Base-by-base conservation (phyloP, 371 early-diverging fungal genomes). In the Mycotypha africana region DNA sequence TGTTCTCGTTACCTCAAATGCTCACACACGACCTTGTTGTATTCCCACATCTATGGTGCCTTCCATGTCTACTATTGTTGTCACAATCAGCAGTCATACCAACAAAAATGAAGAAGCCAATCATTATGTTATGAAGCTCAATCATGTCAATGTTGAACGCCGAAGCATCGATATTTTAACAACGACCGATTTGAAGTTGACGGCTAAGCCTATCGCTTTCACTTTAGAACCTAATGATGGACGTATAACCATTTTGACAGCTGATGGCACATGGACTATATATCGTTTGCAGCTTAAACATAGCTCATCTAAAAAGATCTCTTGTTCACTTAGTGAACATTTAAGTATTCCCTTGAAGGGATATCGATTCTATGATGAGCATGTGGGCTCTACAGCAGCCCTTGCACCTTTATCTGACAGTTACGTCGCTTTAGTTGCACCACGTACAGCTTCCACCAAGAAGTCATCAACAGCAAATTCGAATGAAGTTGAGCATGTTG, bases 341-440 rank as follows among this genome's bases (percentile, higher is more conserved):
- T 25, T 64, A 8, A 52, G 55, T 2, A 58, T 58, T 31, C 51
- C 58, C 22, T 36, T 68, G 14, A 36, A 61, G 14, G 62, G 56
- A 1, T 62, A 66, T 38, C 38, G 53, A 7, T 45, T 66, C 25
- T 42, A 54, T 19, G 56, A 62, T 22, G 42, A 58, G 0, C 41
- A 36, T 11, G 33, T 62, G 1, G 65, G 67, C 12, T 47, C 40
- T n/a, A 40, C 62, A 9, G 67, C 69, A 2, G 43, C 61, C 15
- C 46, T 63, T 5, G 52, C 66, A 7, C 52, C 66, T n/a, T 53
- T 81, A 3, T 60, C 70, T 6, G 74, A 77, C 32, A 71, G 67
- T 45, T 81, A 76, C 49, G 71, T 78, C 5, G 81, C 79, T 7
- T 36, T 81, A 60, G 64, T 77, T 14, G 76, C 76, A 4, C 58